phyloP scores from a whole-genome alignment of 1,284 basidiomycete species.

The Ganoderma meredithae region DNA sequence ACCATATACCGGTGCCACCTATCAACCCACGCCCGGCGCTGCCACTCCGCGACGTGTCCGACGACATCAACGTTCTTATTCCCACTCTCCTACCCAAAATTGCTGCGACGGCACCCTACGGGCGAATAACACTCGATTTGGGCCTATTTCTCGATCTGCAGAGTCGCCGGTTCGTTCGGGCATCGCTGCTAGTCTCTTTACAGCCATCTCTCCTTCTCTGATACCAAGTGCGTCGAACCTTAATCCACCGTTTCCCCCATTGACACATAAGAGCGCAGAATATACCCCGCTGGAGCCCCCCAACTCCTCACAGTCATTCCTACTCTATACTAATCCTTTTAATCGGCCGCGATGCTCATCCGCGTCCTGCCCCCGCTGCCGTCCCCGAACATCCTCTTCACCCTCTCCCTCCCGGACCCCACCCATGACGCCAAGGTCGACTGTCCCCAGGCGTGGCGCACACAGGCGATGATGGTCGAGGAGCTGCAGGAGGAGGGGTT shows the following conservation, averaged over 20 bases:
- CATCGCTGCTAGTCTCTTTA: constrained; percentile 22
- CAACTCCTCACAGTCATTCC: constrained; percentile 21
- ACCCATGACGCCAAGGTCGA: constrained; percentile 50
- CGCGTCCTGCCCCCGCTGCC: constrained; percentile 63
- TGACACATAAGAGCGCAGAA: constrained; percentile 12
- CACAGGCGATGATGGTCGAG: constrained; percentile 65
- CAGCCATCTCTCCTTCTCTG: constrained; percentile 15
- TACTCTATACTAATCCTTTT: constrained; percentile 25
- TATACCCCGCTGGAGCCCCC: constrained; percentile 24
- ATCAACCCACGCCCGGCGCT: constrained; percentile 10
- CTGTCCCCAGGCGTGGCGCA: constrained; percentile 62
- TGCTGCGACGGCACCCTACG: not conserved
- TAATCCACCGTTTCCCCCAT: not conserved
- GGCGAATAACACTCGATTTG: not conserved
- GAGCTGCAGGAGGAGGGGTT: constrained; percentile 35
- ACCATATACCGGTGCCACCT: constrained; percentile 8
- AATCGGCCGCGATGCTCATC: constrained; percentile 63
- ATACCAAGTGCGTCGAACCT: constrained; percentile 23
- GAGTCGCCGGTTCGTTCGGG: constrained; percentile 18
- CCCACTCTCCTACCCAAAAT: constrained; percentile 2
- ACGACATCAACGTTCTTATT: constrained; percentile 5
- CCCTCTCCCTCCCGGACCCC: constrained; percentile 63
- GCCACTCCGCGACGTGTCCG: constrained; percentile 13
- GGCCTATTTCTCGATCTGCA: constrained; percentile 5
- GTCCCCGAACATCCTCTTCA: constrained; percentile 76